Percentiles rank a stretch among this genome's conserved stretches.
These are phyloP conservation scores for Cupressus sempervirens DNA, from an alignment of 75 land plant genomes.

Conservation along the genomic window DNA sequence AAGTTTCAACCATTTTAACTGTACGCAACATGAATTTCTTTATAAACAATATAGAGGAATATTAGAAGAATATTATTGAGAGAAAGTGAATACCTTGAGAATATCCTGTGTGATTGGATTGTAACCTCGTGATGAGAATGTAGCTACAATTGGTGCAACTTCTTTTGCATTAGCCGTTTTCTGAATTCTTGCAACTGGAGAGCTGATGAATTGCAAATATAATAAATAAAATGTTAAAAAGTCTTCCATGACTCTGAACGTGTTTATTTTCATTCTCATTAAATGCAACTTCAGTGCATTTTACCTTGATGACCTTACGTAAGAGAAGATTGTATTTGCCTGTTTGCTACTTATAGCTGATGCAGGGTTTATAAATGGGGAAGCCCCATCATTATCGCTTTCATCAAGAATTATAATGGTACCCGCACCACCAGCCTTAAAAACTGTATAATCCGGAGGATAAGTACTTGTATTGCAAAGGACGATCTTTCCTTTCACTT, in stretches of 20 bases:
- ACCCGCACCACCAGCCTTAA: constrained; percentile 30
- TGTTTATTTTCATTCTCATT: too few relatives aligned
- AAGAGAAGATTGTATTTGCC: not conserved
- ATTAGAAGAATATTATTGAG: too few relatives aligned
- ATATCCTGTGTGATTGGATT: constrained; percentile 21
- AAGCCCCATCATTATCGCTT: not conserved
- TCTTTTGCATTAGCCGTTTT: constrained; percentile 5
- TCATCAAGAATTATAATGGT: not conserved
- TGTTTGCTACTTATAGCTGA: constrained; percentile 1
- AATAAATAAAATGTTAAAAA: too few relatives aligned
- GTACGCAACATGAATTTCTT: too few relatives aligned
- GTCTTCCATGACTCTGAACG: too few relatives aligned
- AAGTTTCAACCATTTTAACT: too few relatives aligned
- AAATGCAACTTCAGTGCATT: too few relatives aligned
- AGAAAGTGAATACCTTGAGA: constrained; percentile 31
- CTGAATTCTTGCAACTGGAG: not conserved
- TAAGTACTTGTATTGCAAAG: not conserved
- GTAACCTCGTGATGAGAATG: constrained; percentile 66
- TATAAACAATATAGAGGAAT: too few relatives aligned
- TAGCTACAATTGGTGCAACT: constrained; percentile 43
- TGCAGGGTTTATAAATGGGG: not conserved
- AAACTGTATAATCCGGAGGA: not conserved
- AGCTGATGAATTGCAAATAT: too few relatives aligned
- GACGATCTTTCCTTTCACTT: constrained; percentile 9
- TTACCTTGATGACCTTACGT: too few relatives aligned